Conservation (phyloP, 176 grass and related monocot species). For the Oryza officinalis region DNA sequence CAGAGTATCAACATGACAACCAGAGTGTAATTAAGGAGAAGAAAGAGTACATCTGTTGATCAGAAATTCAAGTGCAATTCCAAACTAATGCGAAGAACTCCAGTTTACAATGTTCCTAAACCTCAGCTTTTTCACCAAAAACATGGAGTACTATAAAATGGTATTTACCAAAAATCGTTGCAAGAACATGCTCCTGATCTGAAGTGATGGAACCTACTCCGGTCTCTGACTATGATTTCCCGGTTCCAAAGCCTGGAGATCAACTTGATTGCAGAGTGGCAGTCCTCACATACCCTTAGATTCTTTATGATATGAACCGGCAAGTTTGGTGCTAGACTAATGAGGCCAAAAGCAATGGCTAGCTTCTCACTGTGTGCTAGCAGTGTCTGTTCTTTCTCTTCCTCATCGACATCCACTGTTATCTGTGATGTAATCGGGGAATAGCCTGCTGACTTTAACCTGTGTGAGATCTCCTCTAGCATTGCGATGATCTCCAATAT, state of each 20-base stretch:
- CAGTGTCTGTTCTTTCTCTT: slow-evolving; percentile 69
- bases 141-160: neutral
- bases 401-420: slow-evolving; percentile 60
- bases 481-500: slow-evolving; percentile 51
- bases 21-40: neutral
- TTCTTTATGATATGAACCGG: slow-evolving; percentile 74
- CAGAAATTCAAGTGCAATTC: slow-evolving; percentile 6
- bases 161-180: slow-evolving; percentile 73
- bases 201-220: slow-evolving; percentile 81
- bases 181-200: slow-evolving; percentile 65
- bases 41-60: slow-evolving; percentile 13
- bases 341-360: slow-evolving; percentile 71
- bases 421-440: slow-evolving; percentile 44
- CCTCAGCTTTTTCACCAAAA: slow-evolving; percentile 22
- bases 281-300: slow-evolving; percentile 74
- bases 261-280: slow-evolving; percentile 76
- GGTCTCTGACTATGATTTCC: slow-evolving; percentile 77
- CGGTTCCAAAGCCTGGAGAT: slow-evolving; percentile 63
- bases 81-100: neutral
- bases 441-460: slow-evolving; percentile 49
- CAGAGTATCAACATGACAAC: neutral
- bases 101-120: neutral
- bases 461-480: slow-evolving; percentile 55
- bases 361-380: slow-evolving; percentile 74
- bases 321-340: slow-evolving; percentile 52